Base-by-base conservation (phyloP, 2,329 filamentous ascomycete genomes). In the Madurella mycetomatis region DNA sequence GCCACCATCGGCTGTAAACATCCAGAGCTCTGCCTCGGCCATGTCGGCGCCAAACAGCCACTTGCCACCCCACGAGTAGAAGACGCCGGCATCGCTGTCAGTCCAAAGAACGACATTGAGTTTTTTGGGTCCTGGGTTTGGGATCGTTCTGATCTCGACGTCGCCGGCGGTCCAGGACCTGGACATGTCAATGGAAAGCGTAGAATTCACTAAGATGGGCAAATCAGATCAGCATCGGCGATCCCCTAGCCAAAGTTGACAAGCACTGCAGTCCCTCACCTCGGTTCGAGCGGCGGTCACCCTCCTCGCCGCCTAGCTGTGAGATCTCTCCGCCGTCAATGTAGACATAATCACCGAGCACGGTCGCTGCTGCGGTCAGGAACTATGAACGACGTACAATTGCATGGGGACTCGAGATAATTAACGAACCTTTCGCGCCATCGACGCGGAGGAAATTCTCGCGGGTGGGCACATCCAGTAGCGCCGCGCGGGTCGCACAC, bases 131-230 rank as follows among this genome's bases (percentile, higher is more conserved):
- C 48, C 54, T 1, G 44, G 47, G 5, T 60, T 49, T 18, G 44
- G 34, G 2, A 54, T 61, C 0, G 41, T 47, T 1, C 43, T 49
- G 16, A 55, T 16, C 4, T 17, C 19, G 40, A 56, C 57, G 2
- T 47, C 42, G 8, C 25, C 34, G 11, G 47, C 31, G 13, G 19
- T 50, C 61, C 61, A 63, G 1, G 61, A 63, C 13, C 53, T 53
- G 18, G 59, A 57, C 0, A 63, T 39, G 51, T 63, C 58, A 37
- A 63, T 58, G 11, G 61, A 63, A 9, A 63, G 48, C 1, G 59
- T 63, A 13, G 57, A 59, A 54, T 61, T 61, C 1, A 60, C 47
- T 58, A 49, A n/a, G n/a, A 5, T 43, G 11, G 9, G 15, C 18
- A 31, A 13, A 18, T 3, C 12, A 39, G n/a, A 2, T 2, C 30